These are phyloP conservation scores for Pholiota adiposa DNA, from an alignment of 1,284 basidiomycete species.

Conservation along the genomic window DNA sequence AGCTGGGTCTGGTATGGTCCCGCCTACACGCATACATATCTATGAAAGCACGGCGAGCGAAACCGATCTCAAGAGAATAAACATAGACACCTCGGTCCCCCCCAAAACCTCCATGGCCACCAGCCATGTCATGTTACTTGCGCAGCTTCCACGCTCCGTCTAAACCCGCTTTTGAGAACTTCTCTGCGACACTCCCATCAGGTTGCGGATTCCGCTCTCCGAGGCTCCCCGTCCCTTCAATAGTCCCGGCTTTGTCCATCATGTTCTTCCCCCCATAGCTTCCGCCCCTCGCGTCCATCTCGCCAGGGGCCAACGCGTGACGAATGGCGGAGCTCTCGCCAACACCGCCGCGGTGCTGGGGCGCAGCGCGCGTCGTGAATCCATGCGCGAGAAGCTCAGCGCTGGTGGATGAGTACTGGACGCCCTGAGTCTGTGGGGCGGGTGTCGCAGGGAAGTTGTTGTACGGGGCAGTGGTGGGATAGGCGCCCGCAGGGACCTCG, in stretches of 20 bases:
- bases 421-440: constrained; percentile 38
- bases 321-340: constrained; percentile 51
- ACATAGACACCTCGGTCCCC: constrained; percentile 1
- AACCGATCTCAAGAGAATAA: constrained; percentile 10
- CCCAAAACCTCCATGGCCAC: background rate
- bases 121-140: constrained; percentile 32
- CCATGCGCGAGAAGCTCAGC: constrained; percentile 46
- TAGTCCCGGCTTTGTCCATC: constrained; percentile 38
- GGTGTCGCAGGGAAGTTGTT: constrained; percentile 45
- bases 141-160: constrained; percentile 50
- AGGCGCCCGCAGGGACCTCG: constrained; percentile 69
- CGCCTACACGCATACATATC: background rate
- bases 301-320: constrained; percentile 45
- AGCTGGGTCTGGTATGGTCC: constrained; percentile 6
- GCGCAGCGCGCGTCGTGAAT: constrained; percentile 43
- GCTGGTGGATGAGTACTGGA: constrained; percentile 47
- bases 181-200: constrained; percentile 43
- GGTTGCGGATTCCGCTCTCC: constrained; percentile 50
- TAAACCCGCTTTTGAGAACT: constrained; percentile 48
- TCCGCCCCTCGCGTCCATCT: constrained; percentile 45
- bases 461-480: constrained; percentile 60
- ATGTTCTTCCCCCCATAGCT: constrained; percentile 43
- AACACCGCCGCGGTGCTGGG: constrained; percentile 46
- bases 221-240: constrained; percentile 38
- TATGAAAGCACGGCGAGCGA: background rate